phyloP scores from a whole-genome alignment of 139 green algal species.

The Volvox africanus region DNA sequence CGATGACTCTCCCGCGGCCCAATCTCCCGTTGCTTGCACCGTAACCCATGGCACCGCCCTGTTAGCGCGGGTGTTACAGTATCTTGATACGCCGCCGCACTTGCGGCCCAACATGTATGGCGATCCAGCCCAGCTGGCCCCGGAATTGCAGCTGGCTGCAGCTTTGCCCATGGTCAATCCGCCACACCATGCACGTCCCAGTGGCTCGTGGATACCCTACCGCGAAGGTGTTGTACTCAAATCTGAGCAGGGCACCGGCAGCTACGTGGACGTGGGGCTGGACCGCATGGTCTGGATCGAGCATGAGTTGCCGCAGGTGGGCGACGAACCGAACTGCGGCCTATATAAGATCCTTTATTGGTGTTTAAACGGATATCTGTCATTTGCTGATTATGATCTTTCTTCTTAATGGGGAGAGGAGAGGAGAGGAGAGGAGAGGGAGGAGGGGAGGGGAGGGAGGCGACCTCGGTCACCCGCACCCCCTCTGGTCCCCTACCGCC shows the following conservation, averaged over 20 bases:
- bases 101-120: constrained; percentile 64
- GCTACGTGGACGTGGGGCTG: constrained; percentile 84
- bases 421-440: no score
- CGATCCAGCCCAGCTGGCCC: constrained; percentile 9
- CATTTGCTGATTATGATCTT: no score
- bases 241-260: constrained; percentile 50
- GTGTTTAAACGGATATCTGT: no score
- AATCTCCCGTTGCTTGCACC: background rate
- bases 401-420: no score
- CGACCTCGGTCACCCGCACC: no score
- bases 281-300: constrained; percentile 71
- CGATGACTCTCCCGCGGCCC: constrained; percentile 66
- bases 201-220: constrained; percentile 86
- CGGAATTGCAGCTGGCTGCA: constrained; percentile 54
- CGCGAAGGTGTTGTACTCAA: constrained; percentile 85
- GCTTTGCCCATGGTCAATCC: constrained; percentile 85
- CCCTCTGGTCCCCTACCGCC: no score
- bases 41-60: constrained; percentile 70
- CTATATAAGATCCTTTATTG: background rate
- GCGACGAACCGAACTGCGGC: background rate
- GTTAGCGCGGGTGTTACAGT: constrained; percentile 86
- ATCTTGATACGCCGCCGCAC: constrained; percentile 92
- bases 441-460: no score
- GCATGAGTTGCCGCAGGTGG: constrained; percentile 49
- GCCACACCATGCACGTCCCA: constrained; percentile 86